Evolutionary conservation across 768 basidiomycete species (phyloP).

Genomic region (Tylopilus intermedius): DNA sequence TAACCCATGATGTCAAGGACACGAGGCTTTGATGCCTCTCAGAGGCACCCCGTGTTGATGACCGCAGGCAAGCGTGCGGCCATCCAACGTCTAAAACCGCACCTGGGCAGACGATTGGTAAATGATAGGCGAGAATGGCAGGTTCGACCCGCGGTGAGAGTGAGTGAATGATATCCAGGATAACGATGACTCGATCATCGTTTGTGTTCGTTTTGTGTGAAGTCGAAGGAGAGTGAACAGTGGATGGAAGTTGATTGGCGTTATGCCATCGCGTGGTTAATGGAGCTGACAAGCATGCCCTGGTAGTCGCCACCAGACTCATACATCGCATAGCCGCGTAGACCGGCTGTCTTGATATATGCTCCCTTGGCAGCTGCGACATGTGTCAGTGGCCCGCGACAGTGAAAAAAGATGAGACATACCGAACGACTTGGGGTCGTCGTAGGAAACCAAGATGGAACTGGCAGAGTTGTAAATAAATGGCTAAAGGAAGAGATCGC

Average conservation of each 20-base stretch:
- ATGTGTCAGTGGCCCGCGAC: background rate
- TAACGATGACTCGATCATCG: constrained; percentile 23
- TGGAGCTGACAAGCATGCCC: constrained; percentile 32
- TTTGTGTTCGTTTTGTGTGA: background rate
- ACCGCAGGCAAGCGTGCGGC: background rate
- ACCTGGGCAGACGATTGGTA: constrained; percentile 12
- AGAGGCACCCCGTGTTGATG: constrained; percentile 3
- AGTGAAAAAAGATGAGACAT: constrained; percentile 14
- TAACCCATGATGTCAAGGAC: background rate
- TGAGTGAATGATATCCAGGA: background rate
- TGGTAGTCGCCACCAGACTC: constrained; percentile 41
- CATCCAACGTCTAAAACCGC: constrained; percentile 5
- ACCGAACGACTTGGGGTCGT: constrained; percentile 56
- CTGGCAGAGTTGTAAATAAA: constrained; percentile 56
- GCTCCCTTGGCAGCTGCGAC: constrained; percentile 38
- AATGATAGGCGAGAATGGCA: background rate
- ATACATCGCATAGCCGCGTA: constrained; percentile 44
- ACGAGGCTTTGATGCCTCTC: constrained; percentile 9
- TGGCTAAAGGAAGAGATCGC: constrained; percentile 39
- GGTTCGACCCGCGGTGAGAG: constrained; percentile 8
- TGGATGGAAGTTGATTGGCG: constrained; percentile 5
- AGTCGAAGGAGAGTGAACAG: constrained; percentile 11
- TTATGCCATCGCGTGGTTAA: constrained; percentile 26
- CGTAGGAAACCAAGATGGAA: constrained; percentile 60
- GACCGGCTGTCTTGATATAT: constrained; percentile 32